Evolutionary conservation across 164 flowering plant species (phyloP).

Genomic region (Liquidambar formosana): DNA sequence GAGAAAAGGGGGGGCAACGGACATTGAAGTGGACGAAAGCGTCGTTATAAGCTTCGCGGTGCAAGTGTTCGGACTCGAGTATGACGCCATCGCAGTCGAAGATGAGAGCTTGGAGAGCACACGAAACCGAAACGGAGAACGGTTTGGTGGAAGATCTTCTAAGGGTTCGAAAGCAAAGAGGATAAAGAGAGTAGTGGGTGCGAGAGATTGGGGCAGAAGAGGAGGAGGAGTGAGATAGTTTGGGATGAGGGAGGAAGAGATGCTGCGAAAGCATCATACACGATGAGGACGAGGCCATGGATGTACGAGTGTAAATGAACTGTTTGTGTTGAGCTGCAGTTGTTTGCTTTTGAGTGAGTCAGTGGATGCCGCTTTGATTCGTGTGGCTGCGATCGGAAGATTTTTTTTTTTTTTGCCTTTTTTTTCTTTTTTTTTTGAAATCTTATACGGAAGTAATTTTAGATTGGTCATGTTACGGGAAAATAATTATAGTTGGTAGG

Average conservation of each 20-base stretch:
- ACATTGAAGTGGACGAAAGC: conserved; percentile 83
- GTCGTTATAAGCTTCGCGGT: conserved; percentile 90
- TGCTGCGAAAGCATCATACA: not conserved
- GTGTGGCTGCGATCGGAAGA: no score
- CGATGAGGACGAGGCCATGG: conserved; percentile 1
- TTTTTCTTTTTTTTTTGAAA: no score
- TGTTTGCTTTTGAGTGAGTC: no score
- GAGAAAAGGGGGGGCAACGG: conserved; percentile 50
- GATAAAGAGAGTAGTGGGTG: not conserved
- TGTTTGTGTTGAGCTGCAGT: no score
- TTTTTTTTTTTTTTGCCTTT: no score
- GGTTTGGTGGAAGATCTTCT: conserved; percentile 1
- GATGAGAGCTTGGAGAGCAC: conserved; percentile 66
- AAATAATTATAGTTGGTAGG: no score
- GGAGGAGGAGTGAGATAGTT: not conserved
- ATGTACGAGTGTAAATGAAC: not conserved
- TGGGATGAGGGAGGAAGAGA: not conserved
- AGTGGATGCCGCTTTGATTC: no score
- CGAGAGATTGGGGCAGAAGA: no score
- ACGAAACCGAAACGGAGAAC: conserved; percentile 23
- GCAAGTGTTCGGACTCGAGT: conserved; percentile 90
- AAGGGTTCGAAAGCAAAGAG: not conserved
- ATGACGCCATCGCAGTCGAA: conserved; percentile 98
- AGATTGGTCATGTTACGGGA: no score
- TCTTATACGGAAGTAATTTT: no score